Percentiles rank a stretch among this genome's conserved stretches.
These are phyloP conservation scores for Aspergillus clavatus DNA, from an alignment of 2,329 filamentous ascomycete genomes.

Conservation along the genomic window DNA sequence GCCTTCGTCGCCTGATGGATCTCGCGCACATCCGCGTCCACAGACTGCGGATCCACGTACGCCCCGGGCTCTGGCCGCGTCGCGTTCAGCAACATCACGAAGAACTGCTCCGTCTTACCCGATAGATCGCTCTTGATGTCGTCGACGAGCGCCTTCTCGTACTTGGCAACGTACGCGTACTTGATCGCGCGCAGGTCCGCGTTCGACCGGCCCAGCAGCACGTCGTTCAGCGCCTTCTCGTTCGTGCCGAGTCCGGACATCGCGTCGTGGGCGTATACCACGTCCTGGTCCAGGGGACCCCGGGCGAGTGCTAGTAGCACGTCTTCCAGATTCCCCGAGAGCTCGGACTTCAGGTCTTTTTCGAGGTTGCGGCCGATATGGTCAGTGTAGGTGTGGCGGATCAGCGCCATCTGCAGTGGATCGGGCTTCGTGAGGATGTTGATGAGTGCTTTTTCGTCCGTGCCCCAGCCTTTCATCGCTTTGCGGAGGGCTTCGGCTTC, in stretches of 20 bases:
- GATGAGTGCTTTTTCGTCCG: conserved; percentile 56
- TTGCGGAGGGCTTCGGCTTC: conserved; percentile 61
- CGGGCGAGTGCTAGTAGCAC: conserved; percentile 65
- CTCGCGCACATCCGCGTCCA: conserved; percentile 67
- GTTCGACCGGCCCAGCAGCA: conserved; percentile 70
- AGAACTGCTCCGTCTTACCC: conserved; percentile 74
- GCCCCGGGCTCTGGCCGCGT: conserved; percentile 66
- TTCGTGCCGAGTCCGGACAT: conserved; percentile 65
- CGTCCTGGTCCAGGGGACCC: conserved; percentile 71
- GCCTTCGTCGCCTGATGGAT: conserved; percentile 70
- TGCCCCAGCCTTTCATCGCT: conserved; percentile 68
- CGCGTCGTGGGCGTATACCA: conserved; percentile 55
- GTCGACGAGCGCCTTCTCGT: conserved; percentile 59
- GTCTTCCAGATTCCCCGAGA: conserved; percentile 64
- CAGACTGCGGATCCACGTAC: conserved; percentile 63
- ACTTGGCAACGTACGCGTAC: conserved; percentile 61
- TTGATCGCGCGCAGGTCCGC: conserved; percentile 79
- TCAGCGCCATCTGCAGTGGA: conserved; percentile 63
- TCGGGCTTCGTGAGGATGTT: conserved; percentile 62
- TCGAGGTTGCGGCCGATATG: conserved; percentile 62
- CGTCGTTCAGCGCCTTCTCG: conserved; percentile 70
- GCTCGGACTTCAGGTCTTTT: conserved; percentile 68
- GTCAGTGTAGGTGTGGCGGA: conserved; percentile 60
- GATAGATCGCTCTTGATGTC: conserved; percentile 68
- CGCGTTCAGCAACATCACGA: conserved; percentile 70